Evolutionary conservation across 371 early-diverging fungal genomes (phyloP), one percentile per base, ranked within the genome.

Genomic region (Rhizopus microsporus): DNA sequence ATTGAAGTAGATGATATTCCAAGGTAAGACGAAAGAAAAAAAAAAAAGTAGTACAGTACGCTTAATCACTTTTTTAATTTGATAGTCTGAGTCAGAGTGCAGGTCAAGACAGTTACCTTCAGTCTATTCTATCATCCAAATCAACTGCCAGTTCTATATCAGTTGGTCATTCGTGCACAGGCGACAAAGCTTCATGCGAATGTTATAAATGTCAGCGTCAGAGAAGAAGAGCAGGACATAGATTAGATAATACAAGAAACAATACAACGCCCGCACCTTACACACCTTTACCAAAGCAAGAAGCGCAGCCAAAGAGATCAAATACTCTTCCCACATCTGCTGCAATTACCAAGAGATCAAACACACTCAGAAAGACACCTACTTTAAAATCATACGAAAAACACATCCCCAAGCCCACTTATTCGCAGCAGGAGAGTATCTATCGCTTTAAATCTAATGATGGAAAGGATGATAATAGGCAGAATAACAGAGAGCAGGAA

Each of bases 201-300:
- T 80, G 80, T 44, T 80, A 76, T 45, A 74, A 69, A 47, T 80
- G 80, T 33, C 67, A 72, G 61, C 65, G 76, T 45, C 80, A 75
- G 43, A 65, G 72, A 60, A 67, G 80, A 58, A 56, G 77, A 51
- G 68, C 67, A 23, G 68, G 57, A 15, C 46, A 46, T 15, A 7
- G 46, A 7, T 29, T 46, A 7, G 46, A 46, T 7, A 46, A 43
- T 16, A 51, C 56, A 5, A 44, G 40, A 16, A 59, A 59, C 50
- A 32, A 17, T 57, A 45, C 32, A 51, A 42, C 47, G 16, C 12
- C 34, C 45, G 34, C 42, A 16, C 23, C 31, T 9, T 57, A 34
- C 7, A 55, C 55, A 23, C 55, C 57, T 42, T 37, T 50, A 50
- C 35, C 47, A 39, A 57, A 34, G 47, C 38, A 57, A 43, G 31